Conservation (phyloP, 1,139 yeast genomes). For the Yamadazyma oceani region DNA sequence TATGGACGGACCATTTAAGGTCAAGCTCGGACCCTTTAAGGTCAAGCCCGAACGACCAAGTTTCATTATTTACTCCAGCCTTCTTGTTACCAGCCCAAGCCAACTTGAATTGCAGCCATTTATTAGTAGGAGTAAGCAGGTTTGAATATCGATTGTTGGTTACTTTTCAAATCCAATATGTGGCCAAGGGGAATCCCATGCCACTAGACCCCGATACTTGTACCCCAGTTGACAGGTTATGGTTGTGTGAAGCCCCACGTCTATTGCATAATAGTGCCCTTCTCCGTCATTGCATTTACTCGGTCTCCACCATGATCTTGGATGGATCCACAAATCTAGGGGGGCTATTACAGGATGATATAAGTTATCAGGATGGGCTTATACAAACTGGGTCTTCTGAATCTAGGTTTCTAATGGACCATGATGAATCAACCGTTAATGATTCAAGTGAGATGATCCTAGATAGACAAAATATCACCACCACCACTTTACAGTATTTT, state of each 20-base stretch:
- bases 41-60: no score
- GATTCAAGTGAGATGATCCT: no score
- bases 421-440: no score
- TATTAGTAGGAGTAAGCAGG: conserved; percentile 1
- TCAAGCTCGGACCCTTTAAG: no score
- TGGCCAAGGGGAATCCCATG: not conserved
- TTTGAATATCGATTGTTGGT: conserved; percentile 3
- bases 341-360: not conserved
- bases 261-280: conserved; percentile 3
- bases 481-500: not conserved
- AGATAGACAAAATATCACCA: no score
- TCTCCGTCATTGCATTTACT: conserved; percentile 2
- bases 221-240: not conserved
- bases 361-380: not conserved
- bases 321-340: not conserved
- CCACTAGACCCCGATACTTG: not conserved
- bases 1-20: no score
- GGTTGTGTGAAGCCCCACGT: conserved; percentile 2
- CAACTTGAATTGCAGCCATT: not conserved
- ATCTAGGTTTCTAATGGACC: not conserved
- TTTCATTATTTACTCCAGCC: not conserved
- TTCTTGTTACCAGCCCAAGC: not conserved
- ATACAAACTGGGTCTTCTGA: not conserved
- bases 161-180: not conserved
- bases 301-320: conserved; percentile 2